Evolutionary conservation across 1,139 yeast species (phyloP), one percentile per base, ranked within the genome.

Genomic region (Candida albicans): DNA sequence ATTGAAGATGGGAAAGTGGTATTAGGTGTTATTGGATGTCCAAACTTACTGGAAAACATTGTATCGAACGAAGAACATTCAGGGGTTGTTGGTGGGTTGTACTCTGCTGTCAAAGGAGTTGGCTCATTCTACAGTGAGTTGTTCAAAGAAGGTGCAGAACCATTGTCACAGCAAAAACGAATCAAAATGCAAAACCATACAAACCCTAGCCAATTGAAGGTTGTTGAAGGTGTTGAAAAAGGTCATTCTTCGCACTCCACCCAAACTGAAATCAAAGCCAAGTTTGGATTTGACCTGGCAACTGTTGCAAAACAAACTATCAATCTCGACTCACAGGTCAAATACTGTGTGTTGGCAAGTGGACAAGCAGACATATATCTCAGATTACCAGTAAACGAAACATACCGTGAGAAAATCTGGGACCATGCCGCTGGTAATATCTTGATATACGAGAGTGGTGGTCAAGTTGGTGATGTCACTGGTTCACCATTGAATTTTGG

Each of bases 341-440:
- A 93, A 62, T 93, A 93, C 68, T 91, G 98, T 67, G 81, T 91
- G 13, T 75, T 93, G 46, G 84, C 98, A 9, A 77, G 86, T 53
- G 99, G 99, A 35, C 85, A 87, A 49, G 98, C 97, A 3, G 98
- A 93, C 58, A 79, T 91, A 24, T 93, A 95, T 56, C 73, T 93
- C 51, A 82, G 99, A 54, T 70, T 95, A 47, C 99, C 99, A 10
- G 80, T 84, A 39, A 82, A 78, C 52, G 76, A 80, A 41, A 67
- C 77, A 2, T 93, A 91, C 63, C 79, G 88, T 57, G 99, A 93
- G 62, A 93, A 95, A 67, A 90, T 93, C 48, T 93, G 99, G 99
- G 99, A 93, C 64, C 99, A 93, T 62, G 98, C 98, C 18, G 96
- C 97, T 2, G 99, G 99, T 5, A 85, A 87, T 55, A 73, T 91